Evolutionary conservation across 2,329 filamentous ascomycete species (phyloP).

Genomic region (Neocucurbitaria cava): DNA sequence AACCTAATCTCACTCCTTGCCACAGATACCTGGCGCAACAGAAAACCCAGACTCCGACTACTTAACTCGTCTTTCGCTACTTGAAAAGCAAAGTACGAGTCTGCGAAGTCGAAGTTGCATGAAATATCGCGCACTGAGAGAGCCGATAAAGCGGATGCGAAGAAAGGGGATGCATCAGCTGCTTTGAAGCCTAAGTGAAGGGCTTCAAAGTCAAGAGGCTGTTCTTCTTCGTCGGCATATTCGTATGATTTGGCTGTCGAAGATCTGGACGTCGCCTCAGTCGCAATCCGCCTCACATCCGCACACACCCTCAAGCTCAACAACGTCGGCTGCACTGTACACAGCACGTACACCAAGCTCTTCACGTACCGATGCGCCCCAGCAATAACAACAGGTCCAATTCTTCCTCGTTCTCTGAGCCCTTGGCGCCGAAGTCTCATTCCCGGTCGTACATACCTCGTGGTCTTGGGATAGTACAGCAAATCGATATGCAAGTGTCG

Average conservation of each 20-base stretch:
- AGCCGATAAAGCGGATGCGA: slow-evolving; percentile 21
- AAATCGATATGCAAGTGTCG: slow-evolving; percentile 38
- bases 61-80: slow-evolving; percentile 20
- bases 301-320: slow-evolving; percentile 19
- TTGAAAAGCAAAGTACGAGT: slow-evolving; percentile 34
- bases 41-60: slow-evolving; percentile 26
- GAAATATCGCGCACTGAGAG: slow-evolving; percentile 15
- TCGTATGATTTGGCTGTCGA: background rate
- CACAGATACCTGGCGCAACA: slow-evolving; percentile 40
- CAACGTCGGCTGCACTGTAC: slow-evolving; percentile 13
- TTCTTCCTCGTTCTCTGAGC: slow-evolving; percentile 10
- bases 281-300: slow-evolving; percentile 12
- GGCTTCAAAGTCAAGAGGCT: slow-evolving; percentile 22
- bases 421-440: slow-evolving; percentile 26
- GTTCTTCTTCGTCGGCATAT: slow-evolving; percentile 3
- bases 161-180: slow-evolving; percentile 25
- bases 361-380: slow-evolving; percentile 31
- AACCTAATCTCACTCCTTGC: slow-evolving; percentile 36
- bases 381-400: too few relatives aligned
- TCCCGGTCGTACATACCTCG: background rate
- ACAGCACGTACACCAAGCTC: slow-evolving; percentile 24
- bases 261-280: background rate
- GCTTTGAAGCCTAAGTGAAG: slow-evolving; percentile 33
- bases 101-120: slow-evolving; percentile 37
- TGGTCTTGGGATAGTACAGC: slow-evolving; percentile 27